phyloP scores from a whole-genome alignment of 176 grass and related monocot species.

The Bothriochloa decipiens region DNA sequence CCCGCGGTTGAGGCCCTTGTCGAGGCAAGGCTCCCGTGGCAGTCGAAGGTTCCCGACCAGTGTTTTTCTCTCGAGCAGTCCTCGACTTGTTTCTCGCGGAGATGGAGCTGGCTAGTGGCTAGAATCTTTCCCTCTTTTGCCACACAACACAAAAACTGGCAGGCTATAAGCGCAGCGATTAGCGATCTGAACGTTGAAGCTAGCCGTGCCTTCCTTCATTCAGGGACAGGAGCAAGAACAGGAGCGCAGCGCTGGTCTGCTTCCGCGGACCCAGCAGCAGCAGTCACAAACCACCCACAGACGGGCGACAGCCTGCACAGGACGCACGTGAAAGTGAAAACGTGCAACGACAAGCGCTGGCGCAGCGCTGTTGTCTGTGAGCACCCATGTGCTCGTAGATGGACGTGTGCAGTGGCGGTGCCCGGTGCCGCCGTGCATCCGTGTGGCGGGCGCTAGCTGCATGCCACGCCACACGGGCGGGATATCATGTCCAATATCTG shows the following conservation, averaged over 20 bases:
- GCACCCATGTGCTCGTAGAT: neutral
- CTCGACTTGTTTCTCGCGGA: too few relatives aligned
- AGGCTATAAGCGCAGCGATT: neutral
- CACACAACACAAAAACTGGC: neutral
- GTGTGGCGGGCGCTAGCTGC: neutral
- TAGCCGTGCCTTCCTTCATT: neutral
- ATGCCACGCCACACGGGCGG: neutral
- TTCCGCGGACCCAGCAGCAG: neutral
- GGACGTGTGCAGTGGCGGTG: neutral
- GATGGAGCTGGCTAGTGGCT: neutral
- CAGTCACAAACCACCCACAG: neutral
- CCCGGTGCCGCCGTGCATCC: neutral
- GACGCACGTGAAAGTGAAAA: neutral
- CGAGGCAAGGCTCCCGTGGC: too few relatives aligned
- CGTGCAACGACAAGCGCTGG: neutral
- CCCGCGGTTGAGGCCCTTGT: too few relatives aligned
- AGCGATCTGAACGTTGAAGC: neutral
- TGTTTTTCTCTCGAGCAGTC: too few relatives aligned
- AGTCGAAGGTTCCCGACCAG: too few relatives aligned
- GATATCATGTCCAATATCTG: neutral
- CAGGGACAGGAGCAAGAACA: neutral
- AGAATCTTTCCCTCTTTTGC: neutral
- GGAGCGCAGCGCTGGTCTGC: neutral
- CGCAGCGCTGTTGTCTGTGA: neutral
- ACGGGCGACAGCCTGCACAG: neutral